Conservation (phyloP, 2,329 filamentous ascomycete genomes). For the Ceratocystis alfenasii region DNA sequence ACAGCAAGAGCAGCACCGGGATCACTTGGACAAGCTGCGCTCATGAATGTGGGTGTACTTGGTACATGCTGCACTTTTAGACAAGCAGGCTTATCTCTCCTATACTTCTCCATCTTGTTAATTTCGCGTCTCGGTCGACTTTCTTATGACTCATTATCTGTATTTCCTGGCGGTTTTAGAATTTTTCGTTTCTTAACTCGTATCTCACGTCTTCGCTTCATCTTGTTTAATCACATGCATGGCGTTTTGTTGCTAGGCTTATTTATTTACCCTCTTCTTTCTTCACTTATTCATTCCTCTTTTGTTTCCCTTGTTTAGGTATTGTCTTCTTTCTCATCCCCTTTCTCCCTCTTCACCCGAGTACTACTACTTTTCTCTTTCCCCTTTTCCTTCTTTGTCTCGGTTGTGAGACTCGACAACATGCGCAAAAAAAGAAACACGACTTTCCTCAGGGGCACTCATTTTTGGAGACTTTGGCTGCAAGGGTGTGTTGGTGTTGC, state of each 20-base stretch:
- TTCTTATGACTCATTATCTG: constrained; percentile 3
- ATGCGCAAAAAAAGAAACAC: neutral
- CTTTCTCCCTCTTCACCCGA: no score
- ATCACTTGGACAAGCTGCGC: constrained; percentile 9
- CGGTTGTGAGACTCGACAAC: neutral
- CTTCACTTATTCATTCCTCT: no score
- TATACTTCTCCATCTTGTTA: neutral
- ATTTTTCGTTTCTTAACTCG: neutral
- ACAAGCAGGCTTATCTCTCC: neutral
- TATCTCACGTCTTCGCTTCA: neutral
- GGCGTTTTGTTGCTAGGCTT: neutral
- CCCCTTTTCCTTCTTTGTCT: neutral
- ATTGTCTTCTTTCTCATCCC: no score
- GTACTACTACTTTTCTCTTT: neutral
- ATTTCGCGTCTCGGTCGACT: neutral
- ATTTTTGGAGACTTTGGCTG: neutral
- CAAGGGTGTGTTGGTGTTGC: neutral
- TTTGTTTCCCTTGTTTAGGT: no score
- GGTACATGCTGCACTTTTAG: neutral
- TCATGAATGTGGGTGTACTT: neutral
- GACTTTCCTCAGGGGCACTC: neutral
- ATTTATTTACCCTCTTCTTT: neutral
- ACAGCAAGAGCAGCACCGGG: constrained; percentile 16
- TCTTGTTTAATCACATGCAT: constrained; percentile 4
- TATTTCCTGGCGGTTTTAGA: constrained; percentile 4